A percentile compares a stretch with the other conserved stretches of the same genome.
phyloP scores from a whole-genome alignment of 495 filamentous ascomycete species.

The Aspergillus indologenus region DNA sequence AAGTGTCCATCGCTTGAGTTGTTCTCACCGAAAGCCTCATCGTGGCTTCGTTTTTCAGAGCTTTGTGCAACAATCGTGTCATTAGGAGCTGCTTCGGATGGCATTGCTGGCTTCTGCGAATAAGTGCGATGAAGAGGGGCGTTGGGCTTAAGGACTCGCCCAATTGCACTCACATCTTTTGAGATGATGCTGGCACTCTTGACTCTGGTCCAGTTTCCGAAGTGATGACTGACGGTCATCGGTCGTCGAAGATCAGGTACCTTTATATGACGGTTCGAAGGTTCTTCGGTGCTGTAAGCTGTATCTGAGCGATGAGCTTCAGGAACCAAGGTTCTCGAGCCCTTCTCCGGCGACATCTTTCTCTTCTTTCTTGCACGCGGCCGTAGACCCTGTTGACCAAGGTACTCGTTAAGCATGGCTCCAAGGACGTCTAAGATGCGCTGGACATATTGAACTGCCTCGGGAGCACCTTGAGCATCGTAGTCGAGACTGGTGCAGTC shows the following conservation, averaged over 20 bases:
- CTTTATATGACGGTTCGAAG: conserved; percentile 27
- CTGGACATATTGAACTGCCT: conserved; percentile 46
- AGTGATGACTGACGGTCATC: conserved; percentile 28
- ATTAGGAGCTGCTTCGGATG: no score
- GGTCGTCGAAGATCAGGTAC: conserved; percentile 33
- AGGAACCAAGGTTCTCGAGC: neutral
- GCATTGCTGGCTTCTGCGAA: neutral
- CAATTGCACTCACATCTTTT: neutral
- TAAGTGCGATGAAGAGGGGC: neutral
- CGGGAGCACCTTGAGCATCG: conserved; percentile 28
- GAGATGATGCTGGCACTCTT: conserved; percentile 50
- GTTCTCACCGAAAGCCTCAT: neutral
- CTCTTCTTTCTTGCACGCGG: conserved; percentile 38
- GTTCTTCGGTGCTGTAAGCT: conserved; percentile 24
- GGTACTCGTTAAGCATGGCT: conserved; percentile 62
- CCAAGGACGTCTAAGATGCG: conserved; percentile 59
- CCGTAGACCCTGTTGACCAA: conserved; percentile 63
- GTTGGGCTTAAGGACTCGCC: neutral
- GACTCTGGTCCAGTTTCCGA: conserved; percentile 64
- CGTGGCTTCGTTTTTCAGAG: neutral
- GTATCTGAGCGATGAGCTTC: neutral
- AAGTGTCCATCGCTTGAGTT: neutral
- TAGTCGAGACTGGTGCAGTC: conserved; percentile 13
- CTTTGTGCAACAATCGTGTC: neutral
- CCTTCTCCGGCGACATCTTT: neutral